Evolutionary conservation across 2,329 filamentous ascomycete genomes (phyloP).

Genomic region (Neofusicoccum laricinum): DNA sequence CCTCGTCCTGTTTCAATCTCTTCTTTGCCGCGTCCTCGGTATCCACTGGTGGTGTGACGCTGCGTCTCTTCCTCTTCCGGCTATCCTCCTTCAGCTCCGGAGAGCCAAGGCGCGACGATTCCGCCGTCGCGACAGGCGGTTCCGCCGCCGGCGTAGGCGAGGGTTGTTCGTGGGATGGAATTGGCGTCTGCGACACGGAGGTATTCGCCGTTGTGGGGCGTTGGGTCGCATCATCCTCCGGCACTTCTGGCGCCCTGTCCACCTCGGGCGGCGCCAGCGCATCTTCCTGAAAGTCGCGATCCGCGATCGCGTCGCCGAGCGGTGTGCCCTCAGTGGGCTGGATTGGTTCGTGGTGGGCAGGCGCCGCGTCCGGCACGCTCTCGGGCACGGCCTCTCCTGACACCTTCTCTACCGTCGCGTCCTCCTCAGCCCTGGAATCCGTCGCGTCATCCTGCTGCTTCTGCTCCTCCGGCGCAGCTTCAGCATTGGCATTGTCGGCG

Average conservation of each 20-base stretch:
- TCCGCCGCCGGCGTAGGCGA: background rate
- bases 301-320: background rate
- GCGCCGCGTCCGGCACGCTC: background rate
- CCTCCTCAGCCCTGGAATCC: background rate
- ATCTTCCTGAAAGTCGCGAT: slow-evolving; percentile 2
- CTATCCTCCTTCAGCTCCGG: slow-evolving; percentile 38
- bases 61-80: slow-evolving; percentile 42
- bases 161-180: slow-evolving; percentile 12
- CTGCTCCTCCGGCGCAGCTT: slow-evolving; percentile 17
- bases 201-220: slow-evolving; percentile 4
- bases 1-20: slow-evolving; percentile 40
- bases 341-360: background rate
- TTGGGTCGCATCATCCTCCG: slow-evolving; percentile 1
- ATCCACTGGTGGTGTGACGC: slow-evolving; percentile 35
- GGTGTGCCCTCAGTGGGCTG: background rate
- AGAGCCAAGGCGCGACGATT: slow-evolving; percentile 31
- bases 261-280: background rate
- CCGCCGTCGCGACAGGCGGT: background rate
- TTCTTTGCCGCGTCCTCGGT: slow-evolving; percentile 40
- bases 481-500: slow-evolving; percentile 18
- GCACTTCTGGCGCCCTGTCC: background rate
- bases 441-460: background rate
- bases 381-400: background rate
- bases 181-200: slow-evolving; percentile 16
- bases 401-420: background rate